A percentile compares a stretch with the other conserved stretches of the same genome.
phyloP scores from a whole-genome alignment of 2,329 filamentous ascomycete genomes.

The Fusarium guadeloupense region DNA sequence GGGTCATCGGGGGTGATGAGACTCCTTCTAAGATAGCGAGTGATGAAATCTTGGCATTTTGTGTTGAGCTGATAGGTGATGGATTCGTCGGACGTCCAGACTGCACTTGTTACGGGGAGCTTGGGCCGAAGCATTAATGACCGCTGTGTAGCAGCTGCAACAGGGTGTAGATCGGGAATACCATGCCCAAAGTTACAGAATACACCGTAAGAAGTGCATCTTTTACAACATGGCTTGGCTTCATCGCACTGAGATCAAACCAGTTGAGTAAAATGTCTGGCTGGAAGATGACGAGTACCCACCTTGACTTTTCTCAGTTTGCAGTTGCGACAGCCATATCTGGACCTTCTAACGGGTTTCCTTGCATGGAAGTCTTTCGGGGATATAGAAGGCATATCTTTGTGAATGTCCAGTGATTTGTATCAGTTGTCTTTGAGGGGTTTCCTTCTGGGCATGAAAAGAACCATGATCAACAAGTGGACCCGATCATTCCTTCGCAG shows the following conservation, averaged over 20 bases:
- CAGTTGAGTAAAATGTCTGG: not conserved
- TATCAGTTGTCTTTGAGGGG: not conserved
- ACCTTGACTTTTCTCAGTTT: slow-evolving; percentile 62
- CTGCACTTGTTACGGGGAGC: slow-evolving; percentile 40
- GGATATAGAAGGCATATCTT: slow-evolving; percentile 1
- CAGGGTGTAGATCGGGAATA: slow-evolving; percentile 51
- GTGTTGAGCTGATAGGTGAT: slow-evolving; percentile 49
- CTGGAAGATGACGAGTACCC: not conserved
- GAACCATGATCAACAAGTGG: not conserved
- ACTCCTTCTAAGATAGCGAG: slow-evolving; percentile 51
- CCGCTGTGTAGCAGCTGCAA: slow-evolving; percentile 37
- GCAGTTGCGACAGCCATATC: slow-evolving; percentile 60
- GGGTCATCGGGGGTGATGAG: slow-evolving; percentile 51
- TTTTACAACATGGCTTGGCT: slow-evolving; percentile 53
- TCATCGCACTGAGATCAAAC: slow-evolving; percentile 55
- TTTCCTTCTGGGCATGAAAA: not conserved
- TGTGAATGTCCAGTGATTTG: not conserved
- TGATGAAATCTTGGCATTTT: slow-evolving; percentile 54
- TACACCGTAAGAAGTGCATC: slow-evolving; percentile 55
- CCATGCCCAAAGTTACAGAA: slow-evolving; percentile 54
- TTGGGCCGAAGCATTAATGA: slow-evolving; percentile 34
- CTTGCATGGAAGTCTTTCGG: not conserved
- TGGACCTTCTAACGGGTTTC: slow-evolving; percentile 48
- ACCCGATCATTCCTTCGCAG: not conserved
- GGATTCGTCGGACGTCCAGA: slow-evolving; percentile 49